Conservation (phyloP, 352 stramenopile species). For the Achlya hypogyna region DNA sequence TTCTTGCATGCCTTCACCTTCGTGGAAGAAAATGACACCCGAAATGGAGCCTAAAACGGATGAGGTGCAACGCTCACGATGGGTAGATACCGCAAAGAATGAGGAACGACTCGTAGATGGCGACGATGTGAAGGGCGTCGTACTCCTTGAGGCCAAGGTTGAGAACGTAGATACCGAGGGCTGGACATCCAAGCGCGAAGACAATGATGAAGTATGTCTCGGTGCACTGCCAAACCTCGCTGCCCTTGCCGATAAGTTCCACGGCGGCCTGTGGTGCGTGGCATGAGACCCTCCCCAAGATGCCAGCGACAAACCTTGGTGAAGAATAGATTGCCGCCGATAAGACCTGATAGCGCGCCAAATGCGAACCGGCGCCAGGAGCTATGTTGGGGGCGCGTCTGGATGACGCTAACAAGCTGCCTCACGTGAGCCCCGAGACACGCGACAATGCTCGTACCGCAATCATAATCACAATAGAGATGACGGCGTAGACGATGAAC, state of each 20-base stretch:
- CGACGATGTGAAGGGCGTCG: constrained; percentile 78
- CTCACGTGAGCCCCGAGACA: not conserved
- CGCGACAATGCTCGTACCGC: constrained; percentile 30
- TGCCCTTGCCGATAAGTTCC: constrained; percentile 66
- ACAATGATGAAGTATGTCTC: constrained; percentile 74
- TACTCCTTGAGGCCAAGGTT: constrained; percentile 71
- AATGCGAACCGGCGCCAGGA: constrained; percentile 73
- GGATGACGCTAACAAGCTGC: constrained; percentile 70
- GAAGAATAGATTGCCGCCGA: constrained; percentile 82
- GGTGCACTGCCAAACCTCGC: constrained; percentile 43
- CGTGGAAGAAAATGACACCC: constrained; percentile 82
- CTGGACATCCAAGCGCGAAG: constrained; percentile 48
- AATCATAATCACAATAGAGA: constrained; percentile 30
- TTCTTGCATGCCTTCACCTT: constrained; percentile 69
- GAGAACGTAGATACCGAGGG: constrained; percentile 71
- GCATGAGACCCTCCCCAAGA: not conserved
- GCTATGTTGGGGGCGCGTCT: constrained; percentile 47
- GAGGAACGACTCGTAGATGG: constrained; percentile 77
- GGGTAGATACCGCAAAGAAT: constrained; percentile 35
- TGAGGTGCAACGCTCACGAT: constrained; percentile 25
- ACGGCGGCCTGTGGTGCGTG: constrained; percentile 46
- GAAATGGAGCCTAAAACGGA: constrained; percentile 43
- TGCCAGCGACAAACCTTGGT: constrained; percentile 43
- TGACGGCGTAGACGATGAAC: constrained; percentile 63
- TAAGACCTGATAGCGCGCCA: constrained; percentile 61